Percentiles rank a stretch among this genome's conserved stretches.
Evolutionary conservation across 140 eudicot genomes (phyloP).

Genomic region (Senecio squalidus): DNA sequence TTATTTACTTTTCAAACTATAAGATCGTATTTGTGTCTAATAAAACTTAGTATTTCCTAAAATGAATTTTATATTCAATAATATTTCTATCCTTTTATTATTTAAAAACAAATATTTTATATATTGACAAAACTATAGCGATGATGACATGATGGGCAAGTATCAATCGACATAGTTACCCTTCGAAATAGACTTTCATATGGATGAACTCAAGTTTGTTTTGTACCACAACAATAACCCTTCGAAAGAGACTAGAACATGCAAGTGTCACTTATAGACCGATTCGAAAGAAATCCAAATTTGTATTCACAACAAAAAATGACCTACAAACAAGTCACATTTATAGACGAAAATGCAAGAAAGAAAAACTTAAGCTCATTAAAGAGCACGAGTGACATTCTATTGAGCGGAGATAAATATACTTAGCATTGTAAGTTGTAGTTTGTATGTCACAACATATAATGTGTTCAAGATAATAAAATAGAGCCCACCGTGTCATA

Average conservation of each 20-base stretch:
- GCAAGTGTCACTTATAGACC: not conserved
- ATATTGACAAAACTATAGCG: not conserved
- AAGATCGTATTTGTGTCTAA: too few species aligned
- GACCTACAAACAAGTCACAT: not conserved
- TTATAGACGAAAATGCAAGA: not conserved
- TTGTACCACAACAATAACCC: not conserved
- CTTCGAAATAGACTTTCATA: conserved; percentile 3
- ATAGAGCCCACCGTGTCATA: too few species aligned
- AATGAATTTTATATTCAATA: too few species aligned
- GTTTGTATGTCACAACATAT: too few species aligned
- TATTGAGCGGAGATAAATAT: not conserved
- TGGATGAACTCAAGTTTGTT: not conserved
- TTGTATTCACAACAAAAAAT: not conserved
- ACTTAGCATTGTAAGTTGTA: too few species aligned
- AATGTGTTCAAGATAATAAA: too few species aligned
- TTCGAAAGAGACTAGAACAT: not conserved
- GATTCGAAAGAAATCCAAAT: not conserved
- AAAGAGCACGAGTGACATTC: not conserved
- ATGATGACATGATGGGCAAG: not conserved
- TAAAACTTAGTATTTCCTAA: too few species aligned
- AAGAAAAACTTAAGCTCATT: not conserved
- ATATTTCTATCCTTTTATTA: not conserved
- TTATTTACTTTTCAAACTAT: too few species aligned
- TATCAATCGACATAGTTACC: not conserved
- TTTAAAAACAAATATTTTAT: not conserved